Evolutionary conservation across 176 grass and related monocot species (phyloP), one percentile per base, ranked within the genome.

Genomic region (Miscanthus lutarioriparius): DNA sequence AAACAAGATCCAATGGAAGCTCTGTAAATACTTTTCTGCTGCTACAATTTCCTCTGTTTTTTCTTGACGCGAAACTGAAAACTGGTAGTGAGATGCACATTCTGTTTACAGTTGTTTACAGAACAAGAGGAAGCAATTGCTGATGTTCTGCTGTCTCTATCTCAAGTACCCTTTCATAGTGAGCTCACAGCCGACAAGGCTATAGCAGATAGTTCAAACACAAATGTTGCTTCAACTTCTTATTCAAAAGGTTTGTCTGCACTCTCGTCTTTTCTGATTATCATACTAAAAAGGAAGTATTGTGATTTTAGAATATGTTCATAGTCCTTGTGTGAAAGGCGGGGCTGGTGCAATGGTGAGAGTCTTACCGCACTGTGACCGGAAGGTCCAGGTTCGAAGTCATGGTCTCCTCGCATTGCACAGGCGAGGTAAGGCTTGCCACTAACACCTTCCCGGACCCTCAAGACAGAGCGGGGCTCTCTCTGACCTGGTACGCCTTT

Each of bases 91-190:
- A 81, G 44, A 25, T 22, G 20, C 27, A 66, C 25, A 25, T 88
- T 78, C 66, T 85, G 22, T 79, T 81, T 79, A 20, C 84, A 92
- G 93, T 68, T 65, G 35, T 72, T 92, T 76, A 87, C 90, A 0
- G 77, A 87, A 48, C 90, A 92, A 78, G 93, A 95, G 76, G 86
- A 95, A 77, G 35, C 70, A n/a, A 74, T 92, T 35, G 80, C 88
- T 37, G 83, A 90, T 65, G 86, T 84, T 90, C 80, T 92, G 51
- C 78, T 86, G 15, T 84, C 79, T 14, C 66, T 92, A 63, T 85
- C 86, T n/a, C 68, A 73, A 84, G 70, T 51, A 33, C 8, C 59
- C 58, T 26, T 47, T 37, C 58, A 27, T 80, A 78, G 19, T 80
- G 73, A 79, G 47, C 37, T 54, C 54, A 22, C 70, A 8, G 20